Evolutionary conservation across 192 early-diverging fungal species (phyloP).

Genomic region (Gaertneriomyces sp.): DNA sequence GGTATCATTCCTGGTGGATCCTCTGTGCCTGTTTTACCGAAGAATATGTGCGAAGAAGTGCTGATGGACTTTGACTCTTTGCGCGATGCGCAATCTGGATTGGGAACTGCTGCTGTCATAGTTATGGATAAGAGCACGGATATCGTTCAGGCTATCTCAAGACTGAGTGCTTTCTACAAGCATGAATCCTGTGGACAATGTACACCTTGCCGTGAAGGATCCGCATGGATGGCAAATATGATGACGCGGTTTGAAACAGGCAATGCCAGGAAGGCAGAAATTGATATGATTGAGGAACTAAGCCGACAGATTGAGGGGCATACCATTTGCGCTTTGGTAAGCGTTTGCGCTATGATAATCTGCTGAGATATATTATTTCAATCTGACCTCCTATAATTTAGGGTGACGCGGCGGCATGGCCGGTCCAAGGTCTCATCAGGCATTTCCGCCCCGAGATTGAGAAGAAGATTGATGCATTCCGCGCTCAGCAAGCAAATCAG

Average conservation of each 20-base stretch:
- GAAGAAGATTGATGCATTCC: slow-evolving; percentile 44
- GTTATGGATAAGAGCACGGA: slow-evolving; percentile 99
- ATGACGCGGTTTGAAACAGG: slow-evolving; percentile 94
- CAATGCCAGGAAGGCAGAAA: slow-evolving; percentile 74
- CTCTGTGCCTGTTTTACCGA: slow-evolving; percentile 86
- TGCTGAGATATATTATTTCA: background rate
- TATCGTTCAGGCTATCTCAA: slow-evolving; percentile 87
- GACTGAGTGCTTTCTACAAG: slow-evolving; percentile 90
- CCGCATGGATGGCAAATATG: slow-evolving; percentile 91
- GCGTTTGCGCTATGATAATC: background rate
- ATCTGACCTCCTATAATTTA: slow-evolving; percentile 1
- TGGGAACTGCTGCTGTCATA: slow-evolving; percentile 96
- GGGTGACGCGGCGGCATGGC: slow-evolving; percentile 99
- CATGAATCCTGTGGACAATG: slow-evolving; percentile 99
- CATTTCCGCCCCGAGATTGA: slow-evolving; percentile 88
- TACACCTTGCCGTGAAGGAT: slow-evolving; percentile 97
- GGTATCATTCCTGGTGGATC: slow-evolving; percentile 97
- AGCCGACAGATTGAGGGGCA: slow-evolving; percentile 98
- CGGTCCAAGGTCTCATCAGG: slow-evolving; percentile 91
- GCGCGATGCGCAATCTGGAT: slow-evolving; percentile 85
- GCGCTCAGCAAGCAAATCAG: slow-evolving; percentile 5
- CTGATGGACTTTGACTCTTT: slow-evolving; percentile 99
- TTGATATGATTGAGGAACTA: slow-evolving; percentile 95
- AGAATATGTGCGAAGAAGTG: slow-evolving; percentile 81
- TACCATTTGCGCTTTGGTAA: slow-evolving; percentile 95